Base-by-base conservation (phyloP, 129 eudicot genomes). In the Flaveria linearis region DNA sequence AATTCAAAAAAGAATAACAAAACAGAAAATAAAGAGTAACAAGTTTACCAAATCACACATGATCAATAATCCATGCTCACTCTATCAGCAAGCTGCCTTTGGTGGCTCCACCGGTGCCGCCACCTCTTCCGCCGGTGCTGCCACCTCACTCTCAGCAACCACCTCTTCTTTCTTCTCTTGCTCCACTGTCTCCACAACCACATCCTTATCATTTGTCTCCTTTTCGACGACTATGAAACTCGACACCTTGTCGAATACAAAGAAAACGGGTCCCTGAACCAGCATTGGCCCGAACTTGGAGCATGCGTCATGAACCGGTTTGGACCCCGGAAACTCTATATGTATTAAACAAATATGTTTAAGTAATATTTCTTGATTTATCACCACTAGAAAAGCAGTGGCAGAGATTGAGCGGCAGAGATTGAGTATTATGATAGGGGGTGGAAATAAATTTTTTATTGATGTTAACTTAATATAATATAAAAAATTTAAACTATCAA, bases 311-410 rank as follows among this genome's bases (percentile, higher is more conserved):
- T 88, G 77, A 3, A 78, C 97, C 18, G 89, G 72, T 72, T 87
- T 92, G 9, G 96, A 85, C 3, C 97, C 97, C n/a, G 97, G 97
- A 61, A 92, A 92, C 25, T 92, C 97, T 92, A 9, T 13, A 30
- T 13, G 28, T 58, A 33, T 20, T 62, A 11, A 60, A 3, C 26
- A 71, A 15, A 60, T 28, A 53, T 46, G 30, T 25, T 52, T 25
- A 73, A 23, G 56, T 25, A 36, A 13, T 12, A 1, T 30, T 15
- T 0, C 30, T 3, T 3, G 7, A 53, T 68, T 71, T 23, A 70
- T 36, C 41, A 36, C 7, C 1, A 3, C 41, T 36, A 36, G 41
- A 5, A 36, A 36, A 36, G 1, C 41, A 36, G 41, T 36, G 7
- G 7, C 1, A 7, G 41, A 36, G 41, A 4, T 36, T 5, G 1